Base-by-base conservation (phyloP, 495 filamentous ascomycete species). In the Penicillium malachiteum region DNA sequence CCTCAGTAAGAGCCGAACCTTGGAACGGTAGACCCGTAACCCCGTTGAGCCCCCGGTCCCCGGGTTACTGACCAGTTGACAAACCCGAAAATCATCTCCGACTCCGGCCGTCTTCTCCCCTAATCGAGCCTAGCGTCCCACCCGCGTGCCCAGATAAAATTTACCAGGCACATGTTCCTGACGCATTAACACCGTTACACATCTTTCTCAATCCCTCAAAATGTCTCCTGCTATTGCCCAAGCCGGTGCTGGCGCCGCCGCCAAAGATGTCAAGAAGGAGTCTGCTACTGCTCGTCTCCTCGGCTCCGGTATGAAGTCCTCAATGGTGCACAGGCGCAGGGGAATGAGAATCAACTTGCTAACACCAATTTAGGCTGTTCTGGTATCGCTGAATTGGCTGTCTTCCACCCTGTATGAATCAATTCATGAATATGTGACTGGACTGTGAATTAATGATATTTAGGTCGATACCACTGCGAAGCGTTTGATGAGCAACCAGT, bases 381-480 rank as follows among this genome's bases (percentile, higher is more conserved):
- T 59, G 94, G 94, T 78, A 95, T 99, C 74, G 87, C 95, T 59
- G 94, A 99, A 74, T 79, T 99, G 64, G 84, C 92, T 68, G 84
- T 99, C 70, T 99, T 99, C 80, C 93, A 97, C 72, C 93, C 93
- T 53, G 92, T 94, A 81, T 63, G 86, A 51, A 14, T n/a, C 51
- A 48, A 52, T 40, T 14, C 21, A 26, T 26, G 4, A 1, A 26
- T 5, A 12, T 52, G 18, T 17, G 13, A 32, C 31, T 31, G 13
- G 14, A 43, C 41, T 42, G 60, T 69, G 75, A 56, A 76, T 40
- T 26, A 37, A 34, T 3, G 12, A 3, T 34, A 14, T 45, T 63
- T 68, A 94, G 90, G 91, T 99, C 73, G 94, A 99, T 72, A 99
- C 94, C 40, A 96, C 91, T 54, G 92, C 94, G 45, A 99, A 99